These are phyloP conservation scores for Cicer cuneatum DNA, from an alignment of 306 rosid species.

Conservation along the genomic window DNA sequence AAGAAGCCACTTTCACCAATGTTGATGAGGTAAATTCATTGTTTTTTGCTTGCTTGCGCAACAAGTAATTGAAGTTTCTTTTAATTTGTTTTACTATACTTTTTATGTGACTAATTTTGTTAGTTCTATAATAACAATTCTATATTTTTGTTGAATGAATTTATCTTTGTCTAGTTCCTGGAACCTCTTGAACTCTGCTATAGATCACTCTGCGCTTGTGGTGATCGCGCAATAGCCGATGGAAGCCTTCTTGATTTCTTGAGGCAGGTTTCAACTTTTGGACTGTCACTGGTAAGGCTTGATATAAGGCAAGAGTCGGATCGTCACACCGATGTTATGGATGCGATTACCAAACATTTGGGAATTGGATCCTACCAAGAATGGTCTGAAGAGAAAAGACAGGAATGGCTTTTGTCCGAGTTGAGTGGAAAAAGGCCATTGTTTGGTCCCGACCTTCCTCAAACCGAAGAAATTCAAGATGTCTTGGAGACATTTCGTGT, in stretches of 20 bases:
- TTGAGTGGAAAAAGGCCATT: slow-evolving; percentile 87
- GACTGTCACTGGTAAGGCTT: slow-evolving; percentile 89
- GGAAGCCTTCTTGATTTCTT: slow-evolving; percentile 96
- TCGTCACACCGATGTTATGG: slow-evolving; percentile 90
- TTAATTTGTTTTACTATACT: background rate
- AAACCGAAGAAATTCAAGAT: slow-evolving; percentile 88
- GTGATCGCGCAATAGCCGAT: slow-evolving; percentile 90
- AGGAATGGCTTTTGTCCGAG: slow-evolving; percentile 93
- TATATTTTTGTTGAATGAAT: background rate
- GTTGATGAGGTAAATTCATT: slow-evolving; percentile 70
- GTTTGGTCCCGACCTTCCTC: slow-evolving; percentile 94
- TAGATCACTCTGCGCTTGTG: slow-evolving; percentile 88
- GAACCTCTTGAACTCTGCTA: slow-evolving; percentile 94
- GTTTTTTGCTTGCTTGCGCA: slow-evolving; percentile 3
- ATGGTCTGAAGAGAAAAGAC: slow-evolving; percentile 90
- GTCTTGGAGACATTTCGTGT: slow-evolving; percentile 88
- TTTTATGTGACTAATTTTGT: background rate
- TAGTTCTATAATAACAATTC: background rate
- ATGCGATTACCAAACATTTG: slow-evolving; percentile 88
- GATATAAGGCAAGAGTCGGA: slow-evolving; percentile 97
- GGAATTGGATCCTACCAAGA: slow-evolving; percentile 89
- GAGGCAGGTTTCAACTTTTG: slow-evolving; percentile 98
- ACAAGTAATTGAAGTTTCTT: background rate
- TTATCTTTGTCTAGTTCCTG: slow-evolving; percentile 67
- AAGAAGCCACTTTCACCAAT: slow-evolving; percentile 80